Evolutionary conservation across 2,329 filamentous ascomycete genomes (phyloP), one percentile per base, ranked within the genome.

Genomic region (Diaporthe caulivora): DNA sequence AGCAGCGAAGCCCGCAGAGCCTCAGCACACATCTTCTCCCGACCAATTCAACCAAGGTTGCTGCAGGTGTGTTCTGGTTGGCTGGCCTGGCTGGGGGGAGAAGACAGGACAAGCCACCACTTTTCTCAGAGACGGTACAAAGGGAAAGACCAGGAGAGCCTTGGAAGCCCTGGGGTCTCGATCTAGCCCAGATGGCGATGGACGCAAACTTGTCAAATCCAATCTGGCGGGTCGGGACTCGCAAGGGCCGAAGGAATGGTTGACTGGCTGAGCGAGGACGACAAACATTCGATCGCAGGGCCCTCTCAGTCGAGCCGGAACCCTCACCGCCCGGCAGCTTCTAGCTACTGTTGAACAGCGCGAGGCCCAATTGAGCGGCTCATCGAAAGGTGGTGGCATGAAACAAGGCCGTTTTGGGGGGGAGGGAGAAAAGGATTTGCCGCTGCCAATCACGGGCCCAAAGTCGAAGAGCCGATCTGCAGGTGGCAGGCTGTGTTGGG

Each of bases 321-420:
- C 31, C 40, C 7, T 57, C 42, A 74, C 69, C 47, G 72, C 60
- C 70, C 54, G 70, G 53, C 44, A 47, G 68, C 37, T 60, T 2
- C 26, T 26, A 58, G 37, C 34, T 47, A 21, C 18, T 15, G n/a
- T 29, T 47, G 21, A 15, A 11, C 58, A 42, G 51, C 15, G 17
- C 21, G 34, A 13, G 21, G 17, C 47, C 31, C 47, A 49, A 53
- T 62, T 62, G 55, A 62, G 55, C 68, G 26, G n/a, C 26, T 70
- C 68, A 71, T 71, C 69, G 69, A 71, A 71, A 71, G 69, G 47
- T 71, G 44, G 55, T 71, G 69, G 69, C 53, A 58, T 49, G 54
- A 70, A 58, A 29, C 44, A 37, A 34, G 34, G 31, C 42, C 24
- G 11, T 34, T 17, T 47, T 21, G 40, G 44, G 68, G n/a, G 54